These are phyloP conservation scores for Jaminaea rosea DNA, from an alignment of 1,284 basidiomycete genomes.

Conservation along the genomic window DNA sequence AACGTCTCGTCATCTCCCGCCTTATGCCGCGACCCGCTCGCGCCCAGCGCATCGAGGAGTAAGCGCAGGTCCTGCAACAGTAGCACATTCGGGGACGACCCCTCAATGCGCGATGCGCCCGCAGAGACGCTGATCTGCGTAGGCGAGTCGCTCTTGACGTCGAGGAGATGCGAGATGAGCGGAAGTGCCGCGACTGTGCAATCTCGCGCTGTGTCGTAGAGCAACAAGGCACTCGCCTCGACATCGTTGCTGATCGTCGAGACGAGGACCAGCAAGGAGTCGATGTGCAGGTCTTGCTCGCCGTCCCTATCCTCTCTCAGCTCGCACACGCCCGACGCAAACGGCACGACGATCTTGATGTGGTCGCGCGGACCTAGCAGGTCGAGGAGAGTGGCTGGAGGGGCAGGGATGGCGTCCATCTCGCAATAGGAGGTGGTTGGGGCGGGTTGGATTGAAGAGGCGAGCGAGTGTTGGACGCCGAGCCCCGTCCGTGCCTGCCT, in stretches of 20 bases:
- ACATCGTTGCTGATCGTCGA: neutral
- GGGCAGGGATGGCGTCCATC: neutral
- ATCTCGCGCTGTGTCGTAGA: neutral
- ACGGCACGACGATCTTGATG: conserved; percentile 1
- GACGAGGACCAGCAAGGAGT: neutral
- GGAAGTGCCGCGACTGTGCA: neutral
- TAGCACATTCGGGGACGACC: neutral
- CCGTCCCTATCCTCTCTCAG: neutral
- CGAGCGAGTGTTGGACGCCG: too few relatives aligned
- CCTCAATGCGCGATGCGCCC: neutral
- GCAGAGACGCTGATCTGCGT: neutral
- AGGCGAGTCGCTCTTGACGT: neutral
- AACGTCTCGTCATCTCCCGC: too few relatives aligned
- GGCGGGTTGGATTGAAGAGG: too few relatives aligned
- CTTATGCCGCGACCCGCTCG: neutral
- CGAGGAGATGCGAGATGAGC: neutral
- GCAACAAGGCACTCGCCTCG: neutral
- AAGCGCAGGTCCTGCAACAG: neutral
- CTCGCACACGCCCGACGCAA: neutral
- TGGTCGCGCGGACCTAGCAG: neutral
- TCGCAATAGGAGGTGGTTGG: too few relatives aligned
- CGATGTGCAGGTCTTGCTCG: neutral
- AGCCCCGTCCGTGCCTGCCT: too few relatives aligned
- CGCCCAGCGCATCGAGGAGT: neutral
- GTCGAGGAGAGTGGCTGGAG: neutral